Conservation (phyloP, 495 filamentous ascomycete genomes). For the Pseudoneurospora amorphoporcata region DNA sequence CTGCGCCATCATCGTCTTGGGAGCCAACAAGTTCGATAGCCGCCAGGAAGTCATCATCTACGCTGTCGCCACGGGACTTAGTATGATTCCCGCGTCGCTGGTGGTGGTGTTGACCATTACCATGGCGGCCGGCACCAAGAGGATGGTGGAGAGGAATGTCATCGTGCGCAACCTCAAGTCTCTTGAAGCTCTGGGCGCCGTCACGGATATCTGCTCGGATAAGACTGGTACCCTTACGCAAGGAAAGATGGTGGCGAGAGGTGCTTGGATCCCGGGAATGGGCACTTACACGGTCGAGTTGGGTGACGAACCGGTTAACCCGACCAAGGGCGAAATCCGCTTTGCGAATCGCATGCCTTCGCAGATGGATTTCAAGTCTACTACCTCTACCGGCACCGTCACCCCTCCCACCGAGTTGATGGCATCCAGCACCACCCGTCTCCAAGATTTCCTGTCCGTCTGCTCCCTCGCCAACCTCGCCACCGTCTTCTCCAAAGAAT, state of each 20-base stretch:
- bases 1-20: slow-evolving; percentile 71
- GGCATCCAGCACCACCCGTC: slow-evolving; percentile 7
- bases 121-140: slow-evolving; percentile 67
- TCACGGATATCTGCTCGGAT: slow-evolving; percentile 81
- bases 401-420: slow-evolving; percentile 8
- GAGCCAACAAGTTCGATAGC: slow-evolving; percentile 61
- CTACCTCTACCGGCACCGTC: slow-evolving; percentile 2
- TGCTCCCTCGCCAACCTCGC: slow-evolving; percentile 26
- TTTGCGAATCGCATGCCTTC: slow-evolving; percentile 17
- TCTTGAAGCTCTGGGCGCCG: slow-evolving; percentile 71
- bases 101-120: slow-evolving; percentile 64
- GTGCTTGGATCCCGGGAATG: slow-evolving; percentile 64
- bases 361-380: slow-evolving; percentile 14
- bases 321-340: slow-evolving; percentile 18
- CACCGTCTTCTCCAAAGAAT: slow-evolving; percentile 36
- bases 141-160: slow-evolving; percentile 69
- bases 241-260: slow-evolving; percentile 63
- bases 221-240: slow-evolving; percentile 79
- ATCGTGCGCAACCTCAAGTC: slow-evolving; percentile 62
- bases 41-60: slow-evolving; percentile 72
- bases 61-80: slow-evolving; percentile 61
- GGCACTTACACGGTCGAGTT: slow-evolving; percentile 46
- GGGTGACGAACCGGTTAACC: slow-evolving; percentile 39
- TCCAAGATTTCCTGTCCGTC: slow-evolving; percentile 25
- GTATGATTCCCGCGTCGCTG: slow-evolving; percentile 60